Percentiles rank a stretch among this genome's conserved stretches.
Conservation (phyloP, 768 basidiomycete species). For the Trametes coccinea region DNA sequence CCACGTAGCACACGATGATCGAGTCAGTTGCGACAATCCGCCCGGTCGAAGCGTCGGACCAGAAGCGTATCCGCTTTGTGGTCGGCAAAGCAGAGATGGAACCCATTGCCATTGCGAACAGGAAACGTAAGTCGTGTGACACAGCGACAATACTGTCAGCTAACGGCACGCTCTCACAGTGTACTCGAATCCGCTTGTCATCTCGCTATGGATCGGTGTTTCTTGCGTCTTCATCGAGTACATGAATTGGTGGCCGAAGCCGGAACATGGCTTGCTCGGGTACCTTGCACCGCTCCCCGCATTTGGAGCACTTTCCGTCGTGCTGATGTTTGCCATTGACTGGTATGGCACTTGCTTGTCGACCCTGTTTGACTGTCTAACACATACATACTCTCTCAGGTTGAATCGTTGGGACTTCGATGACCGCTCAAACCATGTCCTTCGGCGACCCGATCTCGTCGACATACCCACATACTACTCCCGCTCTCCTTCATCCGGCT, state of each 20-base stretch:
- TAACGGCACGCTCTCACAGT: conserved; percentile 35
- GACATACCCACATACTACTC: conserved; percentile 58
- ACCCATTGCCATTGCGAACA: conserved; percentile 66
- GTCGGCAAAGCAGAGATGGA: conserved; percentile 70
- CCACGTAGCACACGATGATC: conserved; percentile 23
- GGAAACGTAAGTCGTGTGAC: conserved; percentile 42
- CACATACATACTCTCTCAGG: conserved; percentile 43
- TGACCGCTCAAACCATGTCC: conserved; percentile 46
- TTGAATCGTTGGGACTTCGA: conserved; percentile 71
- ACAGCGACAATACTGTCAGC: background rate
- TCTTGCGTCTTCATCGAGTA: conserved; percentile 58
- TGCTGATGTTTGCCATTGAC: conserved; percentile 65
- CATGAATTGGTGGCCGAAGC: conserved; percentile 69
- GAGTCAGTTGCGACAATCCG: conserved; percentile 47
- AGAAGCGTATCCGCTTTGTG: conserved; percentile 61
- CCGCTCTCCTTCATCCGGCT: conserved; percentile 60
- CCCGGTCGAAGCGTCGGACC: conserved; percentile 48
- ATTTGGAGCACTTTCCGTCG: conserved; percentile 62
- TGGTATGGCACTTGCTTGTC: conserved; percentile 47
- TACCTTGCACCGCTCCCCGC: conserved; percentile 66
- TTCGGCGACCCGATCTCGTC: conserved; percentile 57
- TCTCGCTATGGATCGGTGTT: conserved; percentile 62
- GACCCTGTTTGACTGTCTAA: background rate
- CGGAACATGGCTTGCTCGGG: conserved; percentile 42
- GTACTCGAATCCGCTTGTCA: conserved; percentile 56